Evolutionary conservation across 352 stramenopile species (phyloP).

Genomic region (Pythium pectinolyticum): DNA sequence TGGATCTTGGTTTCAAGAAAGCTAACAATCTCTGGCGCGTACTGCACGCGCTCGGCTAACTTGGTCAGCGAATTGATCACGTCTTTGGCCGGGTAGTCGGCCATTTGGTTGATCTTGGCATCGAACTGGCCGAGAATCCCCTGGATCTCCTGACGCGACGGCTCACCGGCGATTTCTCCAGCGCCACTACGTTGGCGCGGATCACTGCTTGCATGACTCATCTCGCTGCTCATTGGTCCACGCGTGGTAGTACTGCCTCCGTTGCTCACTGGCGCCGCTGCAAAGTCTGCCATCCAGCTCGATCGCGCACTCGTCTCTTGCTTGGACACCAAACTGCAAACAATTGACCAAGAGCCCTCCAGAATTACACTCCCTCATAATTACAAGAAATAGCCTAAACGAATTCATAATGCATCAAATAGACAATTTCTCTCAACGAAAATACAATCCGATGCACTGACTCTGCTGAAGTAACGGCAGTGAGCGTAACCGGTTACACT

Average conservation of each 20-base stretch:
- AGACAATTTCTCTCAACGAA: background rate
- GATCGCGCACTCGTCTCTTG: background rate
- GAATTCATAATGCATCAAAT: background rate
- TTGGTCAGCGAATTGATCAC: slow-evolving; percentile 90
- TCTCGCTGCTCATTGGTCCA: background rate
- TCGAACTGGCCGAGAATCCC: slow-evolving; percentile 74
- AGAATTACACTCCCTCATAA: slow-evolving; percentile 4
- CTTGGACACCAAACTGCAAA: background rate
- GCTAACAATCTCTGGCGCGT: slow-evolving; percentile 80
- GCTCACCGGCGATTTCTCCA: background rate
- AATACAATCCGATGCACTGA: background rate
- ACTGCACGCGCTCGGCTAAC: slow-evolving; percentile 72
- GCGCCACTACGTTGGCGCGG: slow-evolving; percentile 11
- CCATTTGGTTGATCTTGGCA: slow-evolving; percentile 84
- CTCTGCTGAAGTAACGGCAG: slow-evolving; percentile 4
- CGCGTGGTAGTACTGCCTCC: background rate
- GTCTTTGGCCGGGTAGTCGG: slow-evolving; percentile 85
- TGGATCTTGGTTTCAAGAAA: slow-evolving; percentile 91
- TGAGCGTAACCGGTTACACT: too few species aligned
- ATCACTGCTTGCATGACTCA: slow-evolving; percentile 9
- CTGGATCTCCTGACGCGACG: slow-evolving; percentile 48
- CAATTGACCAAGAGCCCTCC: background rate
- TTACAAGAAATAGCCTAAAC: too few species aligned
- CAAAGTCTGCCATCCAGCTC: slow-evolving; percentile 15
- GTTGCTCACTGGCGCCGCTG: slow-evolving; percentile 3